Base-by-base conservation (phyloP, 176 grass and related monocot species). In the Avena atlantica region DNA sequence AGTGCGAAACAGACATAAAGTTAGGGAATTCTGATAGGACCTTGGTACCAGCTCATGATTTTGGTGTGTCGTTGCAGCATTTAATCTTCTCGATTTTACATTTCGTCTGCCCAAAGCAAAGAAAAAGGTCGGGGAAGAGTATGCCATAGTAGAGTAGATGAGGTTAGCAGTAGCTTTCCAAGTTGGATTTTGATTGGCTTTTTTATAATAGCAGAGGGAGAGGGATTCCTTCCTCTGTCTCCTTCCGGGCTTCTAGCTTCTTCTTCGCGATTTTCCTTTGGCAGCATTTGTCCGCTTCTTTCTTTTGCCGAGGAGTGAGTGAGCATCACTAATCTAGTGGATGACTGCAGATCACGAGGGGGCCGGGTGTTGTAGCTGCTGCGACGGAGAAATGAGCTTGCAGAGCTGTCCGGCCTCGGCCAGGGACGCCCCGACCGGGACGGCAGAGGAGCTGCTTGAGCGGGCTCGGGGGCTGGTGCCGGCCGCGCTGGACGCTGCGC, bases 401-500 rank as follows among this genome's bases (percentile, higher is more conserved):
- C 67, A 68, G 68, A 88, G 82, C 78, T 72, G 78, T 25, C 78
- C 90, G 82, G 82, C 77, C 59, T 52, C 61, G 76, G 76, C 86
- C 76, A 69, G 85, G 8, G 89, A 84, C 48, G 47, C 75, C 47
- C 80, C 76, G 45, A 49, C 19, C 9, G 53, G 67, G 17, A 87
- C 86, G 31, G 88, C 90, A 2, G 90, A 91, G 51, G 83, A 94
- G 36, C 73, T 89, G 74, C 90, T 97, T 1, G 78, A 88, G 47
- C 74, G 74, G 62, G 92, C 92, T 20, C 66, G 86, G 8, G 80
- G 70, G 50, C 86, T 94, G 58, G 86, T 94, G 45, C 90, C 92
- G 9, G 70, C 68, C 0, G 88, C 95, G 11, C 76, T 97, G 17
- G 78, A 91, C 0, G 88, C 81, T 1, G 88, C 86, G 14, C 86